Conservation (phyloP, 2,329 filamentous ascomycete species). For the Salinomyces thailandicus region DNA sequence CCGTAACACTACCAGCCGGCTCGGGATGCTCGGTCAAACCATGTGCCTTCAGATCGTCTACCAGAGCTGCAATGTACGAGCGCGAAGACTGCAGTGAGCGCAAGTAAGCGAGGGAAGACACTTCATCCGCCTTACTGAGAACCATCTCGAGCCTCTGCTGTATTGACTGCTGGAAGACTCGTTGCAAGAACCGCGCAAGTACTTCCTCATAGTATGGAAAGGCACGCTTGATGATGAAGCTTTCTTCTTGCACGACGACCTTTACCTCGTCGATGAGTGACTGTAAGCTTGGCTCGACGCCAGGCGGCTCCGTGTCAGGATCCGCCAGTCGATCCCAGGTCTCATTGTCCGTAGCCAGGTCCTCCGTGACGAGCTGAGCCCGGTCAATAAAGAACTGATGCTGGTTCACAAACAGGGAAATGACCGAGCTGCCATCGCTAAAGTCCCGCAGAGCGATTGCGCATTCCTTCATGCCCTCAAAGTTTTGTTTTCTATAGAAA, state of each 20-base stretch:
- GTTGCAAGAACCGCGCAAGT: conserved; percentile 81
- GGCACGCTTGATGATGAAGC: conserved; percentile 88
- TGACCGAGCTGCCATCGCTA: conserved; percentile 89
- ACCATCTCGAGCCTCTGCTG: conserved; percentile 94
- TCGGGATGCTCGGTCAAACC: conserved; percentile 93
- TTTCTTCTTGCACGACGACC: conserved; percentile 93
- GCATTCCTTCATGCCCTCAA: conserved; percentile 96
- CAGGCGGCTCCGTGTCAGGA: conserved; percentile 82
- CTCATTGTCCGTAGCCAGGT: conserved; percentile 61
- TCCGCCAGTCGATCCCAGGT: conserved; percentile 87
- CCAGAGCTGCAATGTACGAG: conserved; percentile 73
- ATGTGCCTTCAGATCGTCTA: conserved; percentile 89
- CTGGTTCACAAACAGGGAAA: conserved; percentile 93
- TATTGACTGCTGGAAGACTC: conserved; percentile 95
- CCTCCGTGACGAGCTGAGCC: conserved; percentile 81
- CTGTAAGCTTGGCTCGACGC: conserved; percentile 84
- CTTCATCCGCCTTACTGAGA: conserved; percentile 81
- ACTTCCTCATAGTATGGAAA: conserved; percentile 97
- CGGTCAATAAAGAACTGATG: conserved; percentile 98
- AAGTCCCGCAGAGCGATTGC: conserved; percentile 90
- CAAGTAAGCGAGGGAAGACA: conserved; percentile 86
- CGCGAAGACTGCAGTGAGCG: conserved; percentile 83
- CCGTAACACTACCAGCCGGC: conserved; percentile 73
- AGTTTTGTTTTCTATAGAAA: conserved; percentile 89
- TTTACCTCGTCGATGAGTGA: conserved; percentile 88